A percentile compares a stretch with the other conserved stretches of the same genome.
Conservation (phyloP, 1,284 basidiomycete genomes). For the Mrakiaceae sp. region DNA sequence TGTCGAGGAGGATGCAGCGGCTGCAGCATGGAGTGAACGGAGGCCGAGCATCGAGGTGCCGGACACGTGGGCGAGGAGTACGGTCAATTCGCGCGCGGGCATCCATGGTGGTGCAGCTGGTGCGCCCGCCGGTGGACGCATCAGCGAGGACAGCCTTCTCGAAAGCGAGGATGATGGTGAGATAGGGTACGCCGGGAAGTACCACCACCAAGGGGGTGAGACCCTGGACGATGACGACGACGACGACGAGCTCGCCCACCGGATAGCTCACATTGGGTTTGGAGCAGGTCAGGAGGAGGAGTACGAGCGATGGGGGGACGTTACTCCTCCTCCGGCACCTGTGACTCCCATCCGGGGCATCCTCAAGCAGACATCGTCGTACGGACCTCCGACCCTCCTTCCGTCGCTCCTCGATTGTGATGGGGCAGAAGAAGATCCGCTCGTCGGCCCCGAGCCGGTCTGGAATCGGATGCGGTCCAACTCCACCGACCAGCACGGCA, state of each 20-base stretch:
- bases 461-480: constrained; percentile 54
- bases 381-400: too few species aligned
- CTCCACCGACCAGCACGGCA: constrained; percentile 56
- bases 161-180: constrained; percentile 49
- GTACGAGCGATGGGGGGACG: constrained; percentile 55
- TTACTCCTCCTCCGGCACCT: constrained; percentile 45
- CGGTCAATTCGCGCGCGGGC: constrained; percentile 42
- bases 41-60: constrained; percentile 4
- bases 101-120: neutral
- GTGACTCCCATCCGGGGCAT: constrained; percentile 63
- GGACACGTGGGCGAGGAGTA: constrained; percentile 68
- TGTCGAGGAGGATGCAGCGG: constrained; percentile 28
- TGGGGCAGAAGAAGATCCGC: constrained; percentile 11
- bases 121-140: neutral
- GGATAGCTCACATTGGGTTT: constrained; percentile 42
- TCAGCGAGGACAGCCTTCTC: constrained; percentile 23
- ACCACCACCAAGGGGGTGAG: neutral
- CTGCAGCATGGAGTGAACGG: constrained; percentile 43
- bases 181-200: neutral
- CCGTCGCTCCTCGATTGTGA: too few species aligned
- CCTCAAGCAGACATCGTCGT: constrained; percentile 45
- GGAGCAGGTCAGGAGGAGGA: constrained; percentile 33
- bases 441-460: constrained; percentile 37
- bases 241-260: constrained; percentile 26
- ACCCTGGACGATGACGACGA: neutral